Evolutionary conservation across 345 rosid genomes (phyloP).

Genomic region (Cardamine occulta): DNA sequence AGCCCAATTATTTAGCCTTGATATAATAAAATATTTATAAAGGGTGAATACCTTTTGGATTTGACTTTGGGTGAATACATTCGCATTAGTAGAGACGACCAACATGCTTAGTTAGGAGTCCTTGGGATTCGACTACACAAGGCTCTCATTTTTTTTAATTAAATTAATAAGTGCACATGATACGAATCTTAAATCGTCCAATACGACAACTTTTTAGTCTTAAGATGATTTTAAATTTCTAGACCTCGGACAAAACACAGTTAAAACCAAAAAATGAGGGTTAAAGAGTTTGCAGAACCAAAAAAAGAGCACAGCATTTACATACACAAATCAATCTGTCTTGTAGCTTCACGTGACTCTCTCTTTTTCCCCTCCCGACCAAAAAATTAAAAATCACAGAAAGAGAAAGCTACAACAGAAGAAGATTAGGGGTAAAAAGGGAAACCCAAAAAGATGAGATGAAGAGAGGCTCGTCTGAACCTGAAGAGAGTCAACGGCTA

Average conservation of each 20-base stretch:
- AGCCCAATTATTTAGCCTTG: background rate
- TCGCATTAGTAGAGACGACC: slow-evolving; percentile 43
- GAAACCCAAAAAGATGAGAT: slow-evolving; percentile 31
- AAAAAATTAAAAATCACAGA: slow-evolving; percentile 23
- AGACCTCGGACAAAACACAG: slow-evolving; percentile 42
- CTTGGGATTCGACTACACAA: slow-evolving; percentile 38
- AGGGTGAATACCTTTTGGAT: slow-evolving; percentile 32
- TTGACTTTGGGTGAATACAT: slow-evolving; percentile 39
- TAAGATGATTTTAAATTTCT: slow-evolving; percentile 20
- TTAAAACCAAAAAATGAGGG: slow-evolving; percentile 8
- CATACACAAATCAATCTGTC: slow-evolving; percentile 40
- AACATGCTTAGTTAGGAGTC: slow-evolving; percentile 39
- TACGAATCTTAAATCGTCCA: slow-evolving; percentile 11
- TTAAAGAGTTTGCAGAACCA: slow-evolving; percentile 33
- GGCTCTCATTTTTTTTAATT: background rate
- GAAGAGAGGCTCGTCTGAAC: slow-evolving; percentile 57
- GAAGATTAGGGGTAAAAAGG: slow-evolving; percentile 45
- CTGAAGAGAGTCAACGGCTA: slow-evolving; percentile 97
- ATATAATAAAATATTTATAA: background rate
- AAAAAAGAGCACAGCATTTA: slow-evolving; percentile 33
- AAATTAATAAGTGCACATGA: slow-evolving; percentile 18
- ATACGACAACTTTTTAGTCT: slow-evolving; percentile 36
- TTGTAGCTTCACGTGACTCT: slow-evolving; percentile 49
- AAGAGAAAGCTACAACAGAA: slow-evolving; percentile 26
- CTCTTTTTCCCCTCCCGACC: slow-evolving; percentile 20